These are phyloP conservation scores for Puccinia novopanici DNA, from an alignment of 1,284 basidiomycete species.

Conservation along the genomic window DNA sequence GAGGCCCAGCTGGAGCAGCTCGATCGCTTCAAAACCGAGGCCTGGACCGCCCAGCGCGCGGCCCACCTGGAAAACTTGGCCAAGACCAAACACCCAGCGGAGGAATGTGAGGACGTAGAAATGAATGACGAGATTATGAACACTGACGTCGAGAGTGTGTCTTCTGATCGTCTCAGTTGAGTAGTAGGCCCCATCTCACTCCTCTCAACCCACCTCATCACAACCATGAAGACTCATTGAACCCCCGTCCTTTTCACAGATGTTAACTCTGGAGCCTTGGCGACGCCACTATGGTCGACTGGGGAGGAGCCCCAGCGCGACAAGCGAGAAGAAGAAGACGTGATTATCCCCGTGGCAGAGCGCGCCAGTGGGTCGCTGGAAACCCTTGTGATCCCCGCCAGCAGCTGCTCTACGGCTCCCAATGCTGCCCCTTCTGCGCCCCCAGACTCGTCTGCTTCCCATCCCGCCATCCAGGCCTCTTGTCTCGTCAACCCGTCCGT, in stretches of 20 bases:
- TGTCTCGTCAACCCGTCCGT: background rate
- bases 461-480: background rate
- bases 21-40: constrained; percentile 38
- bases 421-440: background rate
- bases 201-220: background rate
- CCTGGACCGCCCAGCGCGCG: constrained; percentile 33
- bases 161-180: constrained; percentile 32
- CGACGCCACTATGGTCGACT: background rate
- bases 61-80: background rate
- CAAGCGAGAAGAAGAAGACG: background rate
- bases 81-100: background rate
- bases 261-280: background rate
- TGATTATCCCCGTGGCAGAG: background rate
- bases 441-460: background rate
- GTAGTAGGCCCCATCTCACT: background rate
- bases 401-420: background rate
- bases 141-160: constrained; percentile 27
- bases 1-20: constrained; percentile 46
- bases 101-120: constrained; percentile 11
- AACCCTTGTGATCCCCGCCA: constrained; percentile 8
- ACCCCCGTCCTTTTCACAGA: background rate
- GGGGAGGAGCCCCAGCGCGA: background rate
- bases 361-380: background rate
- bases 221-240: background rate
- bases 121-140: constrained; percentile 34